Base-by-base conservation (phyloP, 129 eudicot species). In the Flaveria linearis region DNA sequence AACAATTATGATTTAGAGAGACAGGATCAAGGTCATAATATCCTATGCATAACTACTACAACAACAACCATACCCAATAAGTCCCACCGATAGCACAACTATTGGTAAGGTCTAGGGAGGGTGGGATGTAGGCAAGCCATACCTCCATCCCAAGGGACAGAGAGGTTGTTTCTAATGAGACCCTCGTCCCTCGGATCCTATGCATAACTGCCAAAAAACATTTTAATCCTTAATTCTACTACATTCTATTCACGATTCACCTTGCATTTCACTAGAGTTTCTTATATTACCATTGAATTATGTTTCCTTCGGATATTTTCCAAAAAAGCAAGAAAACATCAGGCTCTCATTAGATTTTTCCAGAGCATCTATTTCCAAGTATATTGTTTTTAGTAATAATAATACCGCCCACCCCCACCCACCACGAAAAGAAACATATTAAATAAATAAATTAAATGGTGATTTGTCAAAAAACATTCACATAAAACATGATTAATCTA, bases 1-100 rank as follows among this genome's bases (percentile, higher is more conserved):
- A 49, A 49, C 26, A 50, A 5, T 28, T 50, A 51, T 71, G 26
- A 71, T 71, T 51, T 49, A 17, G 9, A 70, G 17, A 70, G 49
- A 26, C 14, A 70, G 50, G 43, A 25, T 16, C 75, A 70, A 26
- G 23, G 42, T 17, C 39, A 9, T 22, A 58, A 9, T 22, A 58
- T 60, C n/a, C 36, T 60, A 12, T 26, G 41, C 67, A 25, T 60
- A 23, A 60, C 67, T 1, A 30, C 36, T 30, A 30, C 36, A 30
- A 30, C 36, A 30, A 30, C 36, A 30, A 30, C 36, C 5, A 30
- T 30, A 30, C 36, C 36, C 36, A 30, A 30, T 30, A 30, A 30
- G 36, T 30, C 36, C 36, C 36, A 30, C 4, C 5, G 0, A 30
- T 30, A 30, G 36, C 36, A 30, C 36, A 30, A 30, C 36, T 4